A percentile compares a stretch with the other conserved stretches of the same genome.
phyloP scores from a whole-genome alignment of 2,329 filamentous ascomycete species.

The Ceratocystis alfenasii region DNA sequence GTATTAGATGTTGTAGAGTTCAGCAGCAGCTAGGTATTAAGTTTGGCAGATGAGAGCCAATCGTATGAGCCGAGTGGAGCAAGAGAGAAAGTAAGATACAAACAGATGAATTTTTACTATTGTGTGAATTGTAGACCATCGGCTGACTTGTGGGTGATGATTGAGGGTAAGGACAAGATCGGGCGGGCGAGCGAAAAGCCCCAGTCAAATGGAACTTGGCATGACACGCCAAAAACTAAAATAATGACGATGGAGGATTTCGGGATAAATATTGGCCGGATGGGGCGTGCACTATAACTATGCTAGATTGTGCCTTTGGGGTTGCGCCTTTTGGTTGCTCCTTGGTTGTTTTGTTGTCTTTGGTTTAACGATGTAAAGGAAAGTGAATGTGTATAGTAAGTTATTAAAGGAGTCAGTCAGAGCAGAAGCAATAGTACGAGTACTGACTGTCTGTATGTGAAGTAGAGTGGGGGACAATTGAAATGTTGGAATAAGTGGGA shows the following conservation, averaged over 20 bases:
- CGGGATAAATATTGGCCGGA: conserved; percentile 10
- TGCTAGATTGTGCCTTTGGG: not conserved
- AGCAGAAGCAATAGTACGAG: not conserved
- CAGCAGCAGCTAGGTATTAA: not conserved
- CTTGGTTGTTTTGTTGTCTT: not conserved
- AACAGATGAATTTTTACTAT: no score
- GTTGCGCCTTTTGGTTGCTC: no score
- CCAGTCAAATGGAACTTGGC: not conserved
- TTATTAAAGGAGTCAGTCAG: no score
- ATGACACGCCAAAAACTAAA: conserved; percentile 2
- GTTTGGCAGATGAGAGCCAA: not conserved
- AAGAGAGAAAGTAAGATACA: not conserved
- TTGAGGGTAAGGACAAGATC: not conserved
- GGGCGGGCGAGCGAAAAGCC: not conserved
- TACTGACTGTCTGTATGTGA: not conserved
- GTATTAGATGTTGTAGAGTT: conserved; percentile 6
- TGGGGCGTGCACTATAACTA: conserved; percentile 9
- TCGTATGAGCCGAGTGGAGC: no score
- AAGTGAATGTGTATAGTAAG: not conserved
- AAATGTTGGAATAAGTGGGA: not conserved
- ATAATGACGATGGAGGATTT: conserved; percentile 12
- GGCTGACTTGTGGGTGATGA: no score
- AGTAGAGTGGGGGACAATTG: no score
- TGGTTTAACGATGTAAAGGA: not conserved
- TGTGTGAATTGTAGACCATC: no score